Evolutionary conservation across 1,284 basidiomycete species (phyloP).

Genomic region (Earliella scabrosa): DNA sequence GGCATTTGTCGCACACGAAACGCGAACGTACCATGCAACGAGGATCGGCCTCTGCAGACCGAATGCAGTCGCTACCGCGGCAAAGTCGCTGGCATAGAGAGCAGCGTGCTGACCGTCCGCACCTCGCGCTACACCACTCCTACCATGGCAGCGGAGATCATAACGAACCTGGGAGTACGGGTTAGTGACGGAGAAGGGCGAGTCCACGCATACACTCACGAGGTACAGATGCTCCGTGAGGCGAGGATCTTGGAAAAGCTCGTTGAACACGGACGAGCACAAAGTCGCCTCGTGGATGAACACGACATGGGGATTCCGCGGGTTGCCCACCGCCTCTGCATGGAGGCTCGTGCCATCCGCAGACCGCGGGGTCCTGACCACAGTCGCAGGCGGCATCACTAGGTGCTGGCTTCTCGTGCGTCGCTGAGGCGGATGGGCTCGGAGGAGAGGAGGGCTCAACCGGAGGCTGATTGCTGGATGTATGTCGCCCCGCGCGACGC

Average conservation of each 20-base stretch:
- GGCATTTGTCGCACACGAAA: background rate
- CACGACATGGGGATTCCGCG: slow-evolving; percentile 40
- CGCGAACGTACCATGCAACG: slow-evolving; percentile 33
- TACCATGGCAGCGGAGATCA: slow-evolving; percentile 38
- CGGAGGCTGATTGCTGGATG: background rate
- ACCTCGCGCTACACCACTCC: slow-evolving; percentile 27
- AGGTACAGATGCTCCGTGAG: slow-evolving; percentile 38
- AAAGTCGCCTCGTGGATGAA: slow-evolving; percentile 44
- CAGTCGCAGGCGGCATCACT: slow-evolving; percentile 14
- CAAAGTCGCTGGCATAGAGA: slow-evolving; percentile 33
- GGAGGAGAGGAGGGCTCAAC: background rate
- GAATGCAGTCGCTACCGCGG: slow-evolving; percentile 31
- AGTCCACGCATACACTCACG: slow-evolving; percentile 26
- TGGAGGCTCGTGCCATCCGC: slow-evolving; percentile 29
- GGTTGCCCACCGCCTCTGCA: slow-evolving; percentile 43
- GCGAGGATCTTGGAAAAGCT: slow-evolving; percentile 35
- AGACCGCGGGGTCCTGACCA: slow-evolving; percentile 22
- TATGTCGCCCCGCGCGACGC: background rate
- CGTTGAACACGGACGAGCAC: slow-evolving; percentile 37
- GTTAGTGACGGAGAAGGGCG: background rate
- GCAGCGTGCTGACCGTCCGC: slow-evolving; percentile 24
- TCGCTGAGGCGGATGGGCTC: background rate
- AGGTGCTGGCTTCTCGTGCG: background rate
- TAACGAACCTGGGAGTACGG: slow-evolving; percentile 34
- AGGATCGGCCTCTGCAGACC: slow-evolving; percentile 27